These are phyloP conservation scores for Camellia granthamiana DNA, from an alignment of 148 eudicot species.

Conservation along the genomic window DNA sequence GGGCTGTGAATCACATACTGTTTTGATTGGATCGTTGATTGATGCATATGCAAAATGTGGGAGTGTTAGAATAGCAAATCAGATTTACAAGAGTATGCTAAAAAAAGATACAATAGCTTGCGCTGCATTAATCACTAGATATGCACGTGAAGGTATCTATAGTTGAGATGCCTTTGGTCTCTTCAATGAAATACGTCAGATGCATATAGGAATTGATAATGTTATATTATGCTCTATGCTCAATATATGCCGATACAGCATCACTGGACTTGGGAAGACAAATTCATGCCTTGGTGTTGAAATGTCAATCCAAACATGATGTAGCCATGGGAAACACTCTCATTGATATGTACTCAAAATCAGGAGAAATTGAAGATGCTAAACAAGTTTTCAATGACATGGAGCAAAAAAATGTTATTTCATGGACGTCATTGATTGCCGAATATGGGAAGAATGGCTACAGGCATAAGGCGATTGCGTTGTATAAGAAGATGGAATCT, in stretches of 20 bases:
- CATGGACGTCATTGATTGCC: conserved; percentile 23
- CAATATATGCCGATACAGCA: conserved; percentile 16
- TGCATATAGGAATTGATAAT: conserved; percentile 12
- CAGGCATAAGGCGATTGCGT: conserved; percentile 7
- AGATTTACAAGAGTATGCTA: conserved; percentile 12
- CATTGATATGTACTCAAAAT: conserved; percentile 27
- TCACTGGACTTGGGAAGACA: conserved; percentile 16
- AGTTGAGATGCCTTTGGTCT: conserved; percentile 18
- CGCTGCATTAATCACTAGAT: conserved; percentile 26
- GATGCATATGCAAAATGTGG: conserved; percentile 28
- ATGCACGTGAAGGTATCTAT: conserved; percentile 20
- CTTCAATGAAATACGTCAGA: conserved; percentile 20
- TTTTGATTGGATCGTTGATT: conserved; percentile 17
- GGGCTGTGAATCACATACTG: conserved; percentile 12
- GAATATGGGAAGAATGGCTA: conserved; percentile 20
- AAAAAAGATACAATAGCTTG: conserved; percentile 17
- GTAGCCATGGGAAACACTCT: conserved; percentile 22
- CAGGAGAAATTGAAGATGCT: conserved; percentile 19
- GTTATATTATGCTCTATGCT: conserved; percentile 24
- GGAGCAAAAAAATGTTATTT: conserved; percentile 21
- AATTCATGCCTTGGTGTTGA: conserved; percentile 23
- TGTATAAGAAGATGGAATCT: conserved; percentile 17
- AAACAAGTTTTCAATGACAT: conserved; percentile 11
- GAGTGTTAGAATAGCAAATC: conserved; percentile 1
- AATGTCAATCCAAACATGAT: conserved; percentile 19